Base-by-base conservation (phyloP, 495 filamentous ascomycete genomes). In the Trichoderma gamsii region DNA sequence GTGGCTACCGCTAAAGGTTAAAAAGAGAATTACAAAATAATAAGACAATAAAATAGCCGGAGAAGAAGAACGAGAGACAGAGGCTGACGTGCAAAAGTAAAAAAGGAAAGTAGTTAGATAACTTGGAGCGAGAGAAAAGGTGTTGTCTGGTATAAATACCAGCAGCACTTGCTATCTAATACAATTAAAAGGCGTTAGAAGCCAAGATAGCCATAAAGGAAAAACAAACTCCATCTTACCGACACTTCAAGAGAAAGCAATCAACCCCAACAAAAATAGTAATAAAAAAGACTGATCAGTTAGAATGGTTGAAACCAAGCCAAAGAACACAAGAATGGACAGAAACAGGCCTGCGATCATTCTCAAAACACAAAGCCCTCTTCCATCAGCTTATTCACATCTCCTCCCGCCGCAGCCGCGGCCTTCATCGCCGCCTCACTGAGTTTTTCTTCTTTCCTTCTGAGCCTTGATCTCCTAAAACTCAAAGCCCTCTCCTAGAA, bases 381-480 rank as follows among this genome's bases (percentile, higher is more conserved):
- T 68, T 76, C 74, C 63, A 74, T 71, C 70, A 84, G 64, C 71
- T 78, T 78, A n/a, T 76, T 72, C 7, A 84, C 79, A 77, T 97
- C 92, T 6, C 92, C 94, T 0, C 94, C 94, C 3, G 88, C 90
- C 41, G 89, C 92, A 69, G 85, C 77, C 18, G 97, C 87, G 49
- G 89, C 92, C 73, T 85, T 84, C 63, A 89, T 73, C 29, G 92
- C 89, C 51, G 87, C 88, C 75, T 93, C 87, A 70, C 86, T 88
- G 70, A 96, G 74, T 78, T 79, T 87, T 88, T 73, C 91, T 79
- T 71, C 89, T 84, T 78, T 87, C 87, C 75, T 98, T 95, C 63
- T 81, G 80, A 12, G 92, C 92, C 80, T 96, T 78, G n/a, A 77
- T 97, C 92, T 6, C 92, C 94, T 0, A n/a, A n/a, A n/a, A n/a